These are phyloP conservation scores for Ophiobolus disseminans DNA, from an alignment of 2,329 filamentous ascomycete species.

Conservation along the genomic window DNA sequence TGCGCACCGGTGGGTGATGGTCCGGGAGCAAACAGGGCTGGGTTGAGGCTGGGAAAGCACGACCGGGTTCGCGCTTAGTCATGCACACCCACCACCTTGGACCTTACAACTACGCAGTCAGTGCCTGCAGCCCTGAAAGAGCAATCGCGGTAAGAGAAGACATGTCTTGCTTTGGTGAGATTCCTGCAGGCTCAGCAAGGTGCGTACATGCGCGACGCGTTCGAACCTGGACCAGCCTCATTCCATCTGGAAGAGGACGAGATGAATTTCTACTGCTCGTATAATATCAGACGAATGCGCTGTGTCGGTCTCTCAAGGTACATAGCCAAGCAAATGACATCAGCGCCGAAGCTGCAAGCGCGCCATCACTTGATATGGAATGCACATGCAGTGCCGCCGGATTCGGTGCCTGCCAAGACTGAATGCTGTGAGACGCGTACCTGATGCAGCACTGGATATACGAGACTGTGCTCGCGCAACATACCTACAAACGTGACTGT, in stretches of 20 bases:
- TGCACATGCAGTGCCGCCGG: slow-evolving; percentile 5
- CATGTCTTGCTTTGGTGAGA: too few relatives aligned
- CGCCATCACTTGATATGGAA: slow-evolving; percentile 23
- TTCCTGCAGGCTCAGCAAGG: too few relatives aligned
- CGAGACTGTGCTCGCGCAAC: neutral
- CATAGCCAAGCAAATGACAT: slow-evolving; percentile 17
- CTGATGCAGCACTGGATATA: slow-evolving; percentile 3
- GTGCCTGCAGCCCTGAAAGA: too few relatives aligned
- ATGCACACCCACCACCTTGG: too few relatives aligned
- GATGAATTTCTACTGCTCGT: too few relatives aligned
- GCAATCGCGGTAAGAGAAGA: too few relatives aligned
- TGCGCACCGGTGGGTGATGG: slow-evolving; percentile 30
- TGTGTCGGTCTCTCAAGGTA: too few relatives aligned
- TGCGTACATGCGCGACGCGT: too few relatives aligned
- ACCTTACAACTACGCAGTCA: too few relatives aligned
- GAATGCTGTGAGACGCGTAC: slow-evolving; percentile 12
- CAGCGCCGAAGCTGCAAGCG: slow-evolving; percentile 12
- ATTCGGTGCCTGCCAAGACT: slow-evolving; percentile 27
- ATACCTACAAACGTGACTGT: slow-evolving; percentile 10
- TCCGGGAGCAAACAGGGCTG: slow-evolving; percentile 13
- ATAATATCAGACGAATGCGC: too few relatives aligned
- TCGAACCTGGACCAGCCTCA: too few relatives aligned
- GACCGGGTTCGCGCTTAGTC: slow-evolving; percentile 11
- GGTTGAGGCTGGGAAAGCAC: slow-evolving; percentile 16
- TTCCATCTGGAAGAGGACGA: too few relatives aligned